Evolutionary conservation across 192 early-diverging fungal species (phyloP), one percentile per base, ranked within the genome.

Genomic region (Entomortierella beljakovae): DNA sequence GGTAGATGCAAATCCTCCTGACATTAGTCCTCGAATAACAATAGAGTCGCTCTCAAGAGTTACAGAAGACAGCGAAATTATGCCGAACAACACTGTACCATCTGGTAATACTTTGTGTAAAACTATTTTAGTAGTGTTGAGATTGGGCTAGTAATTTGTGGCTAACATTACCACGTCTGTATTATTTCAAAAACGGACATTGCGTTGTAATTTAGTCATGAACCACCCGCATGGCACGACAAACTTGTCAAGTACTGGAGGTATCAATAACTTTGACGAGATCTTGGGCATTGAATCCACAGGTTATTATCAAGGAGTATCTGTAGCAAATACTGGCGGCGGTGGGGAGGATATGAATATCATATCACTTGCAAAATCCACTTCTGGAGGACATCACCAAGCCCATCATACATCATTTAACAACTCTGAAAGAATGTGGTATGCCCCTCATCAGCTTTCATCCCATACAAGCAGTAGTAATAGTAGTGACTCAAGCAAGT

Each of bases 51-150:
- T 76, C 20, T 35, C 73, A 10, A 58, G 52, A 1, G 18, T 65
- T 48, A 13, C 37, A 8, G 61, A 25, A 11, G 55, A 33, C 26
- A 68, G 55, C 18, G 68, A 61, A 18, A 54, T 61, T 9, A 53
- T 70, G 51, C 34, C 43, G 25, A 70, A 34, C n/a, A 70, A 64
- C 26, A 60, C 75, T 58, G 57, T 56, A 34, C 56, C 49, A 28
- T 70, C 75, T 58, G 61, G 75, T 79, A 79, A 68, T 1, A 23
- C 31, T 34, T 52, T n/a, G n/a, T n/a, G n/a, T n/a, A n/a, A n/a
- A n/a, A n/a, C n/a, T n/a, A n/a, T n/a, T n/a, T n/a, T n/a, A n/a
- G n/a, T n/a, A n/a, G n/a, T n/a, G n/a, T n/a, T n/a, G n/a, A n/a
- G n/a, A n/a, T n/a, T n/a, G n/a, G n/a, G n/a, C n/a, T n/a, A n/a